A percentile compares a stretch with the other conserved stretches of the same genome.
These are phyloP conservation scores for Gossypium davidsonii DNA, from an alignment of 441 rosid genomes.

Conservation along the genomic window DNA sequence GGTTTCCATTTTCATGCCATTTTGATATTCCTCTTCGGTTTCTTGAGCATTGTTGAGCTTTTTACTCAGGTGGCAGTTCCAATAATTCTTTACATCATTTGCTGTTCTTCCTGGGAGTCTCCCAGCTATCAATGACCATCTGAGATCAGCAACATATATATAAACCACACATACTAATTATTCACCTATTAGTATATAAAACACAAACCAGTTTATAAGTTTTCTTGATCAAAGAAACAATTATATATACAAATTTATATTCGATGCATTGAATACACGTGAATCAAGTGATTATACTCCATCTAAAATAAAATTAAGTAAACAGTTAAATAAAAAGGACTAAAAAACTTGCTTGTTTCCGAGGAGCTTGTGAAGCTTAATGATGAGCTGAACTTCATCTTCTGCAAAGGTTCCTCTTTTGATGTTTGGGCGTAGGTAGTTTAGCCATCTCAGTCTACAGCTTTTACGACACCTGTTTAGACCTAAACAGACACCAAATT, in stretches of 20 bases:
- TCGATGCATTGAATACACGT: too few species aligned
- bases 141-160: background rate
- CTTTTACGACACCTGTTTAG: conserved; percentile 41
- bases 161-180: background rate
- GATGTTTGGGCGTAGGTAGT: conserved; percentile 45
- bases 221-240: background rate
- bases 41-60: conserved; percentile 19
- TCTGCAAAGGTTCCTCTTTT: conserved; percentile 34
- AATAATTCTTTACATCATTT: conserved; percentile 40
- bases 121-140: conserved; percentile 40
- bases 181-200: background rate
- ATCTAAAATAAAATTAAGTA: too few species aligned
- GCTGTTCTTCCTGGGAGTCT: conserved; percentile 40
- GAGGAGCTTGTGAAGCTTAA: conserved; percentile 35
- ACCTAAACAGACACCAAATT: conserved; percentile 20
- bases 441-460: conserved; percentile 40
- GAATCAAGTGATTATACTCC: too few species aligned
- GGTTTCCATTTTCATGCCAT: background rate
- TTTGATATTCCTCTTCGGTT: conserved; percentile 9
- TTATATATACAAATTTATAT: background rate
- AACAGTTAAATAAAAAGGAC: background rate
- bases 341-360: conserved; percentile 32
- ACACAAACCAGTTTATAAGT: background rate
- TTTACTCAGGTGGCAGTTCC: conserved; percentile 41
- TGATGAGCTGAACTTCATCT: conserved; percentile 39